Evolutionary conservation across 1,139 yeast genomes (phyloP), one percentile per base, ranked within the genome.

Genomic region (Suhomyces taliae): DNA sequence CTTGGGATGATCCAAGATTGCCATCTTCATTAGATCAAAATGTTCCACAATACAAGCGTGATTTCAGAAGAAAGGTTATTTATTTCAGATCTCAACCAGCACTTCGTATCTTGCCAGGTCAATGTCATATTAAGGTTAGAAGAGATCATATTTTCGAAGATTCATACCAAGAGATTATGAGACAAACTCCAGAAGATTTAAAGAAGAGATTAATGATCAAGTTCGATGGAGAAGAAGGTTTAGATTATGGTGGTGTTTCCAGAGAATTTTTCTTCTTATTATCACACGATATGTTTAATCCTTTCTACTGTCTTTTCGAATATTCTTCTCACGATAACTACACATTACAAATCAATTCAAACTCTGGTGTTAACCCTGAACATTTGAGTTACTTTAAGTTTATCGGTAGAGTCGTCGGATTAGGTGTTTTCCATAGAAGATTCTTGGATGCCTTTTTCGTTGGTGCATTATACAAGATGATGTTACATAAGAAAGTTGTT

Each of bases 1-100:
- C 99, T 1, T 93, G 99, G 99, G 99, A 93, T 70, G 99, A 93
- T 66, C 99, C 99, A 54, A 85, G 99, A 66, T 79, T 93, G 64
- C 99, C 99, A 42, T 90, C 97, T 2, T 88, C 97, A 9, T 76
- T 93, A 58, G 99, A 93, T 67, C 99, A 93, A 72, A 93, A 91
- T 60, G 99, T 93, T 58, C 99, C 99, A 26, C 99, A 95, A 70
- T 93, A 93, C 72, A 95, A 93, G 79, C 93, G 99, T 74, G 99
- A 93, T 70, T 93, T 95, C 72, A 82, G 99, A 73, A 84, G 99
- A 70, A 93, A 93, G 73, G 90, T 93, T 49, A 93, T 93, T 56
- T 93, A 93, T 70, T 95, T 93, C 82, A 82, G 99, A 67, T 90
- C 98, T 9, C 99, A 93, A 72, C 99, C 99, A 8, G 98, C 98